Evolutionary conservation across 805 yeast genomes (phyloP).

Genomic region (Scheffersomyces ergatensis): DNA sequence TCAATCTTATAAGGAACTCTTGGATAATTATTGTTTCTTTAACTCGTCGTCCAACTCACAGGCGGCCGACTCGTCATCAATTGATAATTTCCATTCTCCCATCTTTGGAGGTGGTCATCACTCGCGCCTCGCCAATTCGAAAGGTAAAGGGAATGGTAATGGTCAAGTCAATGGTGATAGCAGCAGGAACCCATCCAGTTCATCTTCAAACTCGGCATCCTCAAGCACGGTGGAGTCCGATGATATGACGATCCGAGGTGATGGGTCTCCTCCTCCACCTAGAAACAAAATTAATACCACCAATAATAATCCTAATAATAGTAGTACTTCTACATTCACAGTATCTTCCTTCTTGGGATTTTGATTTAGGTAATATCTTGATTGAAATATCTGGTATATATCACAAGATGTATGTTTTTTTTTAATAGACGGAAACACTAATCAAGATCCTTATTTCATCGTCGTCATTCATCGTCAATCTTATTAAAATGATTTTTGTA

Average conservation of each 20-base stretch:
- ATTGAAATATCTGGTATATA: too few species aligned
- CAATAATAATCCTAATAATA: slow-evolving; percentile 1
- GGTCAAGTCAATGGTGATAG: background rate
- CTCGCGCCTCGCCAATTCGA: background rate
- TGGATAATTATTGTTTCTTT: slow-evolving; percentile 63
- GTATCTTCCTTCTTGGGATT: slow-evolving; percentile 18
- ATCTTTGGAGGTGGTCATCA: background rate
- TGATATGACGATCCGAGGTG: background rate
- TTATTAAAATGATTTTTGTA: too few species aligned
- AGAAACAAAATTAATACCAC: background rate
- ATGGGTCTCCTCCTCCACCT: background rate
- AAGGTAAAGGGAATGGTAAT: background rate
- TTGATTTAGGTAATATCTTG: too few species aligned
- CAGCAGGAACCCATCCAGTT: background rate
- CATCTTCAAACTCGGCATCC: background rate
- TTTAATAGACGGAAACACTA: too few species aligned
- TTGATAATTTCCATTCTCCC: background rate
- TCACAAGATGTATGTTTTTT: too few species aligned
- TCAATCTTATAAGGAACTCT: slow-evolving; percentile 52
- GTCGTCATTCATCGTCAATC: too few species aligned
- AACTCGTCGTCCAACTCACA: slow-evolving; percentile 12
- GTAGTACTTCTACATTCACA: slow-evolving; percentile 8
- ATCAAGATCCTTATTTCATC: too few species aligned
- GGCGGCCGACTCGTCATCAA: slow-evolving; percentile 6
- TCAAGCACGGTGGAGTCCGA: background rate